Base-by-base conservation (phyloP, 2,329 filamentous ascomycete genomes). In the Monosporascus sp. region DNA sequence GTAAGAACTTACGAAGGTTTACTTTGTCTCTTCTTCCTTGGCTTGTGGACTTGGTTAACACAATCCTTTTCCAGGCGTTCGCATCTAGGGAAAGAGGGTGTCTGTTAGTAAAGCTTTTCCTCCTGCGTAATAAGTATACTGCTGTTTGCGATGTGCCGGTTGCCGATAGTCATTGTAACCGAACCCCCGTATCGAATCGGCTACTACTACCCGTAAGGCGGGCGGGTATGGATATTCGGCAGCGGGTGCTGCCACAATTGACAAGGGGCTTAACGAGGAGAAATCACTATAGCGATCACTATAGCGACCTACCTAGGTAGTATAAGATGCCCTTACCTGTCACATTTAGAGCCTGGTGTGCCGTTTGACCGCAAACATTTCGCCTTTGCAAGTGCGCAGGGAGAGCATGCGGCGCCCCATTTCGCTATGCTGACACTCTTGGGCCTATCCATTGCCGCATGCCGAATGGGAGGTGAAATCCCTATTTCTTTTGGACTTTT, bases 371-470 rank as follows among this genome's bases (percentile, higher is more conserved):
- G 72, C 45, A 79, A 70, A 55, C 77, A 79, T 56, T 78, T 79
- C 7, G 77, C 76, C 58, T 79, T 79, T 35, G 77, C 74, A 14
- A 71, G 67, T 7, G 77, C 75, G 58, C 77, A 79, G 1, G 74
- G 67, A 5, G 74, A 68, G 49, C 77, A 79, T 1, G 77, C 77
- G 4, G 75, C 75, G 17, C 77, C 77, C 77, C 77, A 79, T 75
- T 67, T 70, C 7, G 68, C 64, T 37, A 65, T 61, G 44, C 41
- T 44, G 24, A 54, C 62, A 26, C 51, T 56, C 54, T 63, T 66
- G 9, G 61, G 56, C 52, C 48, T 59, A 45, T 65, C 64, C 60
- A 63, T 64, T 44, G 45, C 31, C 26, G 22, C 22, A 18, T 7
- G 15, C n/a, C 37, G 37, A 11, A 6, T 38, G n/a, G 31, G 31